Evolutionary conservation across 805 yeast species (phyloP).

Genomic region (Saturnispora kantuleensis): DNA sequence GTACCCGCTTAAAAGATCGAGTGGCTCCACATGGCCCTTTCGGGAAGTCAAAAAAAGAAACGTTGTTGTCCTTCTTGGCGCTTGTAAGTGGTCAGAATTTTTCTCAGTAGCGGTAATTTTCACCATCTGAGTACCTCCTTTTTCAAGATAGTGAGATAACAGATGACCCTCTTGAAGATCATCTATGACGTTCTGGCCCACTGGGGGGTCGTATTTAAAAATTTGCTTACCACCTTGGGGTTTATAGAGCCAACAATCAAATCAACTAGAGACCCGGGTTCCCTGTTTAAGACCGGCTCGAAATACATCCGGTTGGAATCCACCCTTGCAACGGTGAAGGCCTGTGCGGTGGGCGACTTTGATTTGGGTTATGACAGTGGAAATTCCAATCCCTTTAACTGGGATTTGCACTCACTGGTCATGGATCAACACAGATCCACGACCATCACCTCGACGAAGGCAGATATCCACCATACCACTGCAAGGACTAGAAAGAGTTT

Average conservation of each 20-base stretch:
- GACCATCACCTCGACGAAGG: background rate
- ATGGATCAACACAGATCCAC: conserved; percentile 6
- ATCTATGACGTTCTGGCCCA: too few species aligned
- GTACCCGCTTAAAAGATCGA: too few species aligned
- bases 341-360: conserved; percentile 26
- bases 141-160: too few species aligned
- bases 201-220: background rate
- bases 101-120: too few species aligned
- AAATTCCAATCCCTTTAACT: conserved; percentile 19
- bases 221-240: background rate
- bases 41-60: too few species aligned
- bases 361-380: conserved; percentile 20
- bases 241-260: background rate
- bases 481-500: background rate
- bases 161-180: too few species aligned
- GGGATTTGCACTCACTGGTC: conserved; percentile 21
- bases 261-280: background rate
- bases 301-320: conserved; percentile 2
- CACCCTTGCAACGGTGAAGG: conserved; percentile 4
- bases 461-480: background rate
- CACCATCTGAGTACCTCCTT: too few species aligned
- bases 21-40: too few species aligned
- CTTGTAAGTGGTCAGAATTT: too few species aligned
- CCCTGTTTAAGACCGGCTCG: background rate
- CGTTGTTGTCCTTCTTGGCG: too few species aligned